These are phyloP conservation scores for Zasmidium angulare DNA, from an alignment of 2,329 filamentous ascomycete species.

Conservation along the genomic window DNA sequence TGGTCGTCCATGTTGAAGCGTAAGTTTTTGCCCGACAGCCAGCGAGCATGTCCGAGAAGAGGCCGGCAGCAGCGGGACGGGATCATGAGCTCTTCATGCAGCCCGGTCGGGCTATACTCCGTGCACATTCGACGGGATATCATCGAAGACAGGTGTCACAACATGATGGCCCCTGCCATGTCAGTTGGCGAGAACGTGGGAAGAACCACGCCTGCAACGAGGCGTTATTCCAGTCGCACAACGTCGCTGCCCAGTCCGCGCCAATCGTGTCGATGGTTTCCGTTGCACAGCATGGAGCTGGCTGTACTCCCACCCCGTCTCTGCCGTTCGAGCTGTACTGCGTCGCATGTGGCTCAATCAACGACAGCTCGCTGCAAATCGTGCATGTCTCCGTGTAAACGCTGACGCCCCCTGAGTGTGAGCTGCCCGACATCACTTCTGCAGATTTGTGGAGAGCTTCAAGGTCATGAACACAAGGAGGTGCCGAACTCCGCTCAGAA, in stretches of 20 bases:
- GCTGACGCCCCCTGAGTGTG: background rate
- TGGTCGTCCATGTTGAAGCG: background rate
- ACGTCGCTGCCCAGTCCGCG: background rate
- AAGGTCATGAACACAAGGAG: background rate
- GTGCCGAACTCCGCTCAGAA: background rate
- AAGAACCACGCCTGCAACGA: background rate
- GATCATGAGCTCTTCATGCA: background rate
- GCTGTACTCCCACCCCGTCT: background rate
- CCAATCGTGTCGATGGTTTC: background rate
- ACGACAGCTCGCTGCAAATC: background rate
- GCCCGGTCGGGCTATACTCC: too few relatives aligned
- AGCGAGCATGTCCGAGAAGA: background rate
- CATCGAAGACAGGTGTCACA: background rate
- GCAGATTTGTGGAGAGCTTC: background rate
- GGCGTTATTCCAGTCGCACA: background rate
- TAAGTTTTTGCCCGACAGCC: too few relatives aligned
- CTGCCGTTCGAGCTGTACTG: background rate
- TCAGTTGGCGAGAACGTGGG: background rate
- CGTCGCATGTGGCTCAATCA: background rate
- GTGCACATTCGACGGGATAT: too few relatives aligned
- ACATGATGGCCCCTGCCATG: background rate
- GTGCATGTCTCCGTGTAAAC: background rate
- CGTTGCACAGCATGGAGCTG: background rate
- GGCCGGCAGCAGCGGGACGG: background rate
- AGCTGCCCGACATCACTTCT: background rate